Evolutionary conservation across 2,329 filamentous ascomycete species (phyloP).

Genomic region (Penicillium corylophilum): DNA sequence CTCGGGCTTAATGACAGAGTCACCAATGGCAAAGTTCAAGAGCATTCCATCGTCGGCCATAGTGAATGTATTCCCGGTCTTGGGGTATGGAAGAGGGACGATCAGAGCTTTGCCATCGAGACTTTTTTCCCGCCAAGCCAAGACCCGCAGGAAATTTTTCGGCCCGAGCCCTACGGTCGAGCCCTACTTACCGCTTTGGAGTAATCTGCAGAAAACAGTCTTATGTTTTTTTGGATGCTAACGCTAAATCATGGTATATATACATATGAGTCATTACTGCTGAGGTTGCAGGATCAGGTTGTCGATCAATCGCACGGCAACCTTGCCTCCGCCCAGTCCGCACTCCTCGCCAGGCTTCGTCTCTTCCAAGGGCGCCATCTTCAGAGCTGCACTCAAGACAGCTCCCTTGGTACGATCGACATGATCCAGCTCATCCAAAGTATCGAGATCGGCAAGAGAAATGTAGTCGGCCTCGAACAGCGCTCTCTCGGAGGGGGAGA

Average conservation of each 20-base stretch:
- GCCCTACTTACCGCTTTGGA: constrained; percentile 32
- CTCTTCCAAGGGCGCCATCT: constrained; percentile 79
- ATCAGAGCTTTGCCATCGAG: constrained; percentile 18
- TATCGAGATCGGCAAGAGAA: constrained; percentile 81
- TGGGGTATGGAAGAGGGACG: constrained; percentile 1
- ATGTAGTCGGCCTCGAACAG: constrained; percentile 87
- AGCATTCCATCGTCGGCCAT: constrained; percentile 97
- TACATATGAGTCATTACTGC: constrained; percentile 4
- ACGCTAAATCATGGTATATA: neutral
- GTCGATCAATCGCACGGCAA: constrained; percentile 84
- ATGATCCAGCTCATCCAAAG: constrained; percentile 71
- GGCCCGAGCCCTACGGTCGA: constrained; percentile 32
- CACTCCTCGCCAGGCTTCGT: constrained; percentile 67
- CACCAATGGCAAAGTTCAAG: constrained; percentile 81
- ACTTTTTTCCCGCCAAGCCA: constrained; percentile 25
- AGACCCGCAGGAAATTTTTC: constrained; percentile 25
- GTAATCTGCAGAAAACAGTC: neutral
- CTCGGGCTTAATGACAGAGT: constrained; percentile 62
- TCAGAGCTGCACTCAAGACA: constrained; percentile 85
- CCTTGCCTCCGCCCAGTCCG: constrained; percentile 68
- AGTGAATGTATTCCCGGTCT: constrained; percentile 9
- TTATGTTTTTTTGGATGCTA: neutral
- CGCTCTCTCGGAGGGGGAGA: constrained; percentile 62
- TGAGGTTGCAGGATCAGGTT: constrained; percentile 70
- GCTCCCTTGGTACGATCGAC: constrained; percentile 72